These are phyloP conservation scores for Zymoseptoria pseudotritici DNA, from an alignment of 2,329 filamentous ascomycete species.

Conservation along the genomic window DNA sequence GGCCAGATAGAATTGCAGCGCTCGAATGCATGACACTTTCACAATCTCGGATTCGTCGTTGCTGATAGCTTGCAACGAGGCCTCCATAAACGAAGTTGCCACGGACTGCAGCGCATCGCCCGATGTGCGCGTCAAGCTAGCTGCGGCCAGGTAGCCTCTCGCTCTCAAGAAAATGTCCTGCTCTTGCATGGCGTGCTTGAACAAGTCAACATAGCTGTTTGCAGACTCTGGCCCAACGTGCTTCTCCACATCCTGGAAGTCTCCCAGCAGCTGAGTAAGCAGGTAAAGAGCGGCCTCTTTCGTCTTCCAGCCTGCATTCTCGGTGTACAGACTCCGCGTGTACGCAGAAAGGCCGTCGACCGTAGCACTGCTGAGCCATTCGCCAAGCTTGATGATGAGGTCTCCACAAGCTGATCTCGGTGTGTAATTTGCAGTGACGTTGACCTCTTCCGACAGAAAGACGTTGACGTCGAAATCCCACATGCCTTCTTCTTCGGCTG, in stretches of 20 bases:
- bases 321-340: slow-evolving; percentile 64
- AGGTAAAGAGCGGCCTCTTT: slow-evolving; percentile 81
- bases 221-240: slow-evolving; percentile 61
- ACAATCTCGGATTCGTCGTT: slow-evolving; percentile 78
- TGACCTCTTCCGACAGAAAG: slow-evolving; percentile 90
- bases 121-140: slow-evolving; percentile 65
- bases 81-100: slow-evolving; percentile 60
- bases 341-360: slow-evolving; percentile 73
- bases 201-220: slow-evolving; percentile 69
- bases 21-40: slow-evolving; percentile 83
- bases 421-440: slow-evolving; percentile 92
- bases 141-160: slow-evolving; percentile 79
- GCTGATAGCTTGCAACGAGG: slow-evolving; percentile 66
- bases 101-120: slow-evolving; percentile 47
- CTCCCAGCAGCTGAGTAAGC: slow-evolving; percentile 73
- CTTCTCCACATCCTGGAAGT: slow-evolving; percentile 73
- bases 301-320: slow-evolving; percentile 50
- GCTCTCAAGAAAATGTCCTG: slow-evolving; percentile 73
- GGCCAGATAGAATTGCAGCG: slow-evolving; percentile 62
- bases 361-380: slow-evolving; percentile 72
- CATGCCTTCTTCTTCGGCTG: slow-evolving; percentile 82
- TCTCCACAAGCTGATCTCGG: slow-evolving; percentile 88
- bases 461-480: slow-evolving; percentile 97
- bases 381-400: slow-evolving; percentile 82
- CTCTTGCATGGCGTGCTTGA: slow-evolving; percentile 66